These are phyloP conservation scores for Scleroderma citrinum DNA, from an alignment of 768 basidiomycete species.

Conservation along the genomic window DNA sequence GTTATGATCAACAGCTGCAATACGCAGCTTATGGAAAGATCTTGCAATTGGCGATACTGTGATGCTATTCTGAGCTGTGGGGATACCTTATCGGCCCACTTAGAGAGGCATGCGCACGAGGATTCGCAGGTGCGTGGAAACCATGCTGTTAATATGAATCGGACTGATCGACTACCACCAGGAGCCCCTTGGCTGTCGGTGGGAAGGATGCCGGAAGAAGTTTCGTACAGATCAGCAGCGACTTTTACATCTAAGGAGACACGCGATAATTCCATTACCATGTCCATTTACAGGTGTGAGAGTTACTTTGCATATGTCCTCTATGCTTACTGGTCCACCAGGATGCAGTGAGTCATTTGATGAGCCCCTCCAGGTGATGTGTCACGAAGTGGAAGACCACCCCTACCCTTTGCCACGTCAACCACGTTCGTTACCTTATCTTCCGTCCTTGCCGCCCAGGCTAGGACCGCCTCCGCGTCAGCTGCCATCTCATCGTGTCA, in stretches of 20 bases:
- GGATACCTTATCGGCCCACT: slow-evolving; percentile 44
- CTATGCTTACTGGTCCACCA: slow-evolving; percentile 20
- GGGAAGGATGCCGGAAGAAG: slow-evolving; percentile 49
- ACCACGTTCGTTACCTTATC: slow-evolving; percentile 29
- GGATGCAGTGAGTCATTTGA: slow-evolving; percentile 50
- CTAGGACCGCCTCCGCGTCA: slow-evolving; percentile 35
- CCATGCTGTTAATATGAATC: slow-evolving; percentile 1
- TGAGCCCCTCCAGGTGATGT: slow-evolving; percentile 41
- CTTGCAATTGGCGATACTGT: slow-evolving; percentile 60
- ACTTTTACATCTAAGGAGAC: slow-evolving; percentile 46
- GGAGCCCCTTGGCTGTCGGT: slow-evolving; percentile 43
- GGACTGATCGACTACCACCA: slow-evolving; percentile 15
- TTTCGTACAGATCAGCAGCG: slow-evolving; percentile 34
- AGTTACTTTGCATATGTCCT: neutral
- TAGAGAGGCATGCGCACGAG: slow-evolving; percentile 34
- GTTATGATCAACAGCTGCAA: slow-evolving; percentile 43
- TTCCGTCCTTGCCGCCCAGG: slow-evolving; percentile 26
- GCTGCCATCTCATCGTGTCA: slow-evolving; percentile 48
- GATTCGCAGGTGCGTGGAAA: slow-evolving; percentile 21
- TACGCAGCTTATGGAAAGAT: slow-evolving; percentile 39
- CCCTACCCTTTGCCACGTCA: slow-evolving; percentile 13
- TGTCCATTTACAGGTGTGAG: slow-evolving; percentile 39
- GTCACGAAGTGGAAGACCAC: slow-evolving; percentile 40
- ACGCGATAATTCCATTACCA: slow-evolving; percentile 30
- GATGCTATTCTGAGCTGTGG: slow-evolving; percentile 48